phyloP scores from a whole-genome alignment of 495 filamentous ascomycete genomes.

The Trypethelium eluteriae region DNA sequence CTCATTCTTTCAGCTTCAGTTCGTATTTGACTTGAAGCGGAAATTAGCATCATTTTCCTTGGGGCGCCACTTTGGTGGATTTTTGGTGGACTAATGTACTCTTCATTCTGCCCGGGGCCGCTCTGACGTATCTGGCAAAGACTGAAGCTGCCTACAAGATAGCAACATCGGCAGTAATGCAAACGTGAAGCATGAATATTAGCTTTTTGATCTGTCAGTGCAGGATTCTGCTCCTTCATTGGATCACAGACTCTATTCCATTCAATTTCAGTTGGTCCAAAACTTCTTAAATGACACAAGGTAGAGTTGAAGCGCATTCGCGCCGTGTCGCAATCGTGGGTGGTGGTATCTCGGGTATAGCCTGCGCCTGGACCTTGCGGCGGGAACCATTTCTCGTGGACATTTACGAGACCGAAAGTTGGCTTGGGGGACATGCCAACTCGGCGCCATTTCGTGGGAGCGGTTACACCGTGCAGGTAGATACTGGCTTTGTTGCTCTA shows the following conservation, averaged over 20 bases:
- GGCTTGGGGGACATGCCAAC: slow-evolving; percentile 5
- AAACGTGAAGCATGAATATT: background rate
- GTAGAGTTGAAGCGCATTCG: background rate
- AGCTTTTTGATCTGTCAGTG: background rate
- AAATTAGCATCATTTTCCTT: background rate
- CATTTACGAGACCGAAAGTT: background rate
- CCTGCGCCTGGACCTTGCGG: background rate
- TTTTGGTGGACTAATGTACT: background rate
- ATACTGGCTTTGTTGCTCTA: slow-evolving; percentile 1
- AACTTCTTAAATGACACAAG: background rate
- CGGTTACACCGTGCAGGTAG: background rate
- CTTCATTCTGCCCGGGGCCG: background rate
- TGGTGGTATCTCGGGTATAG: slow-evolving; percentile 5
- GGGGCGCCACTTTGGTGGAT: background rate
- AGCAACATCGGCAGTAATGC: background rate
- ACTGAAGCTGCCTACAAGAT: background rate
- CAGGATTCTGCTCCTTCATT: background rate
- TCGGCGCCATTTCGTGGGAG: background rate
- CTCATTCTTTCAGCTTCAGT: background rate
- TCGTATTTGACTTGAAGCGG: background rate
- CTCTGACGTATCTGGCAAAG: too few relatives aligned
- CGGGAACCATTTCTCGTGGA: background rate
- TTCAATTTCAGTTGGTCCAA: background rate
- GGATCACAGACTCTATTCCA: background rate
- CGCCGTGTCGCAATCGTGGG: slow-evolving; percentile 1